Percentiles rank a stretch among this genome's conserved stretches.
phyloP scores from a whole-genome alignment of 2,329 filamentous ascomycete species.

The Leptographium flavum region DNA sequence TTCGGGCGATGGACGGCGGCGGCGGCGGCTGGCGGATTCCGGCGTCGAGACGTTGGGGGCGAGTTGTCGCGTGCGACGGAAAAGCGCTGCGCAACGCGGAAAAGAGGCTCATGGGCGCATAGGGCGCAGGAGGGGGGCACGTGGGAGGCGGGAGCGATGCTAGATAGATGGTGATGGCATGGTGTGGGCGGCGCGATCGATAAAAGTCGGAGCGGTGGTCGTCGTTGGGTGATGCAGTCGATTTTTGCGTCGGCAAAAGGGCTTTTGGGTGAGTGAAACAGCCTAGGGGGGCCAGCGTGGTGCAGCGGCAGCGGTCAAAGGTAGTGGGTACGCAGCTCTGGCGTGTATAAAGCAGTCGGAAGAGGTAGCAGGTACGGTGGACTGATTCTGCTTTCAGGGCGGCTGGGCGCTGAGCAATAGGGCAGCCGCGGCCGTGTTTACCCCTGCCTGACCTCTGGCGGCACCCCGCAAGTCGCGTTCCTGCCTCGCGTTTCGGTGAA shows the following conservation, averaged over 20 bases:
- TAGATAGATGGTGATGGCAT: conserved; percentile 31
- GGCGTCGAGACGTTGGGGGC: neutral
- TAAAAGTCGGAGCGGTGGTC: neutral
- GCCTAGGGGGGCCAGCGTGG: neutral
- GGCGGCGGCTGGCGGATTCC: conserved; percentile 10
- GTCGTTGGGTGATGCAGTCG: neutral
- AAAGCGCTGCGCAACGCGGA: conserved; percentile 29
- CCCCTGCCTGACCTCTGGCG: too few relatives aligned
- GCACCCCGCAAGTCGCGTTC: neutral
- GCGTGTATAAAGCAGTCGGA: too few relatives aligned
- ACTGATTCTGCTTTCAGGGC: neutral
- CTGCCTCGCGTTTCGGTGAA: neutral
- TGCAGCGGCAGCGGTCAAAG: too few relatives aligned
- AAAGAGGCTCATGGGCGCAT: conserved; percentile 28
- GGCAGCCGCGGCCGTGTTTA: neutral
- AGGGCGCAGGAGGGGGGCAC: conserved; percentile 18
- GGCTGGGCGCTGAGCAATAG: neutral
- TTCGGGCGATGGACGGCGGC: conserved; percentile 14
- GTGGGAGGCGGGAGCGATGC: conserved; percentile 28
- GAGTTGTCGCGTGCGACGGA: conserved; percentile 30
- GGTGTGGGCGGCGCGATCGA: conserved; percentile 18
- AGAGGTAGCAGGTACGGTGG: too few relatives aligned
- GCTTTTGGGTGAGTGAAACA: neutral
- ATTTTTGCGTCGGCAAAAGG: neutral
- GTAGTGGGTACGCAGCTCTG: too few relatives aligned